These are phyloP conservation scores for Friedmanniomyces simplex DNA, from an alignment of 495 filamentous ascomycete species.

Conservation along the genomic window DNA sequence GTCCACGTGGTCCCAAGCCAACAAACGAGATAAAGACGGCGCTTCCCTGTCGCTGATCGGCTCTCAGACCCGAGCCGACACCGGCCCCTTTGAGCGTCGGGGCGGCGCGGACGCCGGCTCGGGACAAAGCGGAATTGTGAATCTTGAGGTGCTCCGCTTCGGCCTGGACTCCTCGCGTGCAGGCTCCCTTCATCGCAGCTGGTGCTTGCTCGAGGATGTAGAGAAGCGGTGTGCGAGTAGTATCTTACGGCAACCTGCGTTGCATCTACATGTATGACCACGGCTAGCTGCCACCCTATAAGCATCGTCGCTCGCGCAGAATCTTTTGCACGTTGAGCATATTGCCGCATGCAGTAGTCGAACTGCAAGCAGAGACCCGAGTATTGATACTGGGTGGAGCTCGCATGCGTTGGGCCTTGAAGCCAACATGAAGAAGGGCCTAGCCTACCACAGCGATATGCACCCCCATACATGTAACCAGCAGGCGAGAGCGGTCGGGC, in stretches of 20 bases:
- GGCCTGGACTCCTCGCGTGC: background rate
- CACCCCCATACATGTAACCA: background rate
- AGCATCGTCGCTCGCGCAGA: background rate
- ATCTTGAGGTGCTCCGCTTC: too few species aligned
- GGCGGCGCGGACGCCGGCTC: background rate
- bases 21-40: background rate
- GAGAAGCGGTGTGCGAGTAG: background rate
- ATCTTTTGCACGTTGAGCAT: slow-evolving; percentile 5
- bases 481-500: background rate
- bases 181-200: too few species aligned
- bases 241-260: background rate
- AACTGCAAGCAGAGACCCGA: background rate
- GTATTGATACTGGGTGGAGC: background rate
- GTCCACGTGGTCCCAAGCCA: background rate
- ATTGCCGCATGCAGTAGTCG: slow-evolving; percentile 11
- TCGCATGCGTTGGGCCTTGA: background rate
- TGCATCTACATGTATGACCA: too few species aligned
- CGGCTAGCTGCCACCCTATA: background rate
- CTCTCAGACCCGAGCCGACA: background rate
- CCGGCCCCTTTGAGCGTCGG: background rate
- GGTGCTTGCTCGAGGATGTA: too few species aligned
- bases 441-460: too few species aligned
- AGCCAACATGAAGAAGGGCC: too few species aligned
- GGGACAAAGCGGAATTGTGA: too few species aligned
- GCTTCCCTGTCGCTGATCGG: background rate